Evolutionary conservation across 1,139 yeast genomes (phyloP).

Genomic region (Torulaspora pretoriensis): DNA sequence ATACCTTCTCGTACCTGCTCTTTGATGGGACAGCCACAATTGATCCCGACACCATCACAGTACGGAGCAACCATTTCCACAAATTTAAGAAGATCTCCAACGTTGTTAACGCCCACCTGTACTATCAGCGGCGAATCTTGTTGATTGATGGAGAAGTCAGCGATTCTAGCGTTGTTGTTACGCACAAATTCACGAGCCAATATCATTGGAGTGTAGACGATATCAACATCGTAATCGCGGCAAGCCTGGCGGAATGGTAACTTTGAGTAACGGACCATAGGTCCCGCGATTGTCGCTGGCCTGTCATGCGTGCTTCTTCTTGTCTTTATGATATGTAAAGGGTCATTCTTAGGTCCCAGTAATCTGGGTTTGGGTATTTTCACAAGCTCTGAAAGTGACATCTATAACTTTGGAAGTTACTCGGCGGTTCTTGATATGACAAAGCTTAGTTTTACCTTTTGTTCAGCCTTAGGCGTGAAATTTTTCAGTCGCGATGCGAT

Average conservation of each 20-base stretch:
- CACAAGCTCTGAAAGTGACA: not conserved
- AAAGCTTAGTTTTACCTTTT: not conserved
- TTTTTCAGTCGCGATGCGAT: conserved; percentile 2
- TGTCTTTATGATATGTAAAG: conserved; percentile 32
- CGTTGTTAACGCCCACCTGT: conserved; percentile 89
- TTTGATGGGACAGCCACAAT: conserved; percentile 96
- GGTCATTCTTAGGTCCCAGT: conserved; percentile 27
- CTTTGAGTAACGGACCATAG: conserved; percentile 96
- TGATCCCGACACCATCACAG: conserved; percentile 90
- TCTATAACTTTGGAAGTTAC: not conserved
- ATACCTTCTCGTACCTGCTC: conserved; percentile 95
- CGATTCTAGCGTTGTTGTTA: conserved; percentile 69
- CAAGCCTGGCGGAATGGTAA: conserved; percentile 83
- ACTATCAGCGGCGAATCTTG: conserved; percentile 70
- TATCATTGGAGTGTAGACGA: conserved; percentile 94
- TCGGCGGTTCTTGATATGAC: too few relatives aligned
- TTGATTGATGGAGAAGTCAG: conserved; percentile 78
- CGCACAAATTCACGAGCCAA: conserved; percentile 92
- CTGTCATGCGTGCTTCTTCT: conserved; percentile 27
- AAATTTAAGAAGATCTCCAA: conserved; percentile 75
- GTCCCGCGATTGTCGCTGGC: conserved; percentile 65
- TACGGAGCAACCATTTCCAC: conserved; percentile 86
- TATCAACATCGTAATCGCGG: conserved; percentile 69
- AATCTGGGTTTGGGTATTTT: conserved; percentile 22
- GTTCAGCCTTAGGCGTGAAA: not conserved